phyloP scores from a whole-genome alignment of 139 green algal genomes.

The Chara braunii region DNA sequence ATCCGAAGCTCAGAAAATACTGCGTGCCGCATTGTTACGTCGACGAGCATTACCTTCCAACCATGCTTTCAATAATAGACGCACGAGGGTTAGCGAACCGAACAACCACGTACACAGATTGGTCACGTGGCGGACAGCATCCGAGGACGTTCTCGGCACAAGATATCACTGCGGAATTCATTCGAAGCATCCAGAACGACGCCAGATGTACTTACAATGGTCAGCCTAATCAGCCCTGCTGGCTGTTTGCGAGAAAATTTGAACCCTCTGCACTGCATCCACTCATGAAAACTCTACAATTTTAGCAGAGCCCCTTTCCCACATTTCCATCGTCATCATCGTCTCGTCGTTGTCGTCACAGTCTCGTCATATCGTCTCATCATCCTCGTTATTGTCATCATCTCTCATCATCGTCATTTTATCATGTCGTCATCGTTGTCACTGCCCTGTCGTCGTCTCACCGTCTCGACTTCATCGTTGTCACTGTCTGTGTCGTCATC shows the following conservation, averaged over 20 bases:
- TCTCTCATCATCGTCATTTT: too few species aligned
- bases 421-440: too few species aligned
- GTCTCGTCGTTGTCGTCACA: too few species aligned
- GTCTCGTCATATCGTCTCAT: too few species aligned
- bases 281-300: too few species aligned
- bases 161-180: conserved; percentile 20
- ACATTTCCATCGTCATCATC: too few species aligned
- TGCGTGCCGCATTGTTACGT: conserved; percentile 15
- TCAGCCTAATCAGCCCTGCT: conserved; percentile 4
- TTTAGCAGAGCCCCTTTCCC: too few species aligned
- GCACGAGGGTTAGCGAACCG: background rate
- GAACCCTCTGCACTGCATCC: too few species aligned
- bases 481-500: too few species aligned
- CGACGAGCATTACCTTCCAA: conserved; percentile 32
- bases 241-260: conserved; percentile 18
- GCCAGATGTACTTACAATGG: background rate
- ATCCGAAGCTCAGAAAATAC: conserved; percentile 14
- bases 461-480: too few species aligned
- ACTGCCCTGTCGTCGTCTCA: too few species aligned
- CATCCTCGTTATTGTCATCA: too few species aligned
- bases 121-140: background rate
- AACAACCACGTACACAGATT: conserved; percentile 13
- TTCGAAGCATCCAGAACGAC: background rate
- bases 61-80: conserved; percentile 6
- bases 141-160: conserved; percentile 23